A percentile compares a stretch with the other conserved stretches of the same genome.
Conservation (phyloP, 352 stramenopile genomes). For the Phytopythium boreale region DNA sequence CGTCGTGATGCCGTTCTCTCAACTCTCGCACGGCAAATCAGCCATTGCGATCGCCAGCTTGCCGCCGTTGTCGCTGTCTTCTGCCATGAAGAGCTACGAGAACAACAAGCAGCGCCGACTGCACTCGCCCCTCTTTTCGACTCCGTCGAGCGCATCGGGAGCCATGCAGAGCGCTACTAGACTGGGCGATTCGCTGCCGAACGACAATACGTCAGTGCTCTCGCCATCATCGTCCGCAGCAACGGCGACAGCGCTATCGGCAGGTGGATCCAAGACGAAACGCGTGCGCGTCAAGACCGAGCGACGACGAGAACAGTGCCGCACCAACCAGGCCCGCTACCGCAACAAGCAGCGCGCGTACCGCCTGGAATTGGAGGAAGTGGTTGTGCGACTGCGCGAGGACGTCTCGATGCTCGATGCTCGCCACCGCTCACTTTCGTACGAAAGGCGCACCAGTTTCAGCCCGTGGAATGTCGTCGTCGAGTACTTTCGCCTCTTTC, state of each 20-base stretch:
- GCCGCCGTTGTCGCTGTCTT: neutral
- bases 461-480: slow-evolving; percentile 13
- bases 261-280: slow-evolving; percentile 10
- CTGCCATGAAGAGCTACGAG: neutral
- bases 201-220: neutral
- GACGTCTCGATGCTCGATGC: slow-evolving; percentile 23
- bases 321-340: slow-evolving; percentile 43
- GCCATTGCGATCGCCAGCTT: neutral
- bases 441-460: neutral
- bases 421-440: slow-evolving; percentile 9
- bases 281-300: slow-evolving; percentile 38
- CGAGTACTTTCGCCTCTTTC: slow-evolving; percentile 22
- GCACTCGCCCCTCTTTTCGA: no score
- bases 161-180: neutral
- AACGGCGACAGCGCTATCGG: neutral
- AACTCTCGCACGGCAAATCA: neutral
- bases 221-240: neutral
- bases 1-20: neutral
- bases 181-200: neutral
- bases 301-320: slow-evolving; percentile 41
- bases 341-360: slow-evolving; percentile 27
- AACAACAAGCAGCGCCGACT: neutral
- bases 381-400: slow-evolving; percentile 15
- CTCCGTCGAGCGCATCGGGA: no score
- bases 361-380: slow-evolving; percentile 13